Evolutionary conservation across 1,284 basidiomycete species (phyloP), one percentile per base, ranked within the genome.

Genomic region (Heterobasidion occidentale): DNA sequence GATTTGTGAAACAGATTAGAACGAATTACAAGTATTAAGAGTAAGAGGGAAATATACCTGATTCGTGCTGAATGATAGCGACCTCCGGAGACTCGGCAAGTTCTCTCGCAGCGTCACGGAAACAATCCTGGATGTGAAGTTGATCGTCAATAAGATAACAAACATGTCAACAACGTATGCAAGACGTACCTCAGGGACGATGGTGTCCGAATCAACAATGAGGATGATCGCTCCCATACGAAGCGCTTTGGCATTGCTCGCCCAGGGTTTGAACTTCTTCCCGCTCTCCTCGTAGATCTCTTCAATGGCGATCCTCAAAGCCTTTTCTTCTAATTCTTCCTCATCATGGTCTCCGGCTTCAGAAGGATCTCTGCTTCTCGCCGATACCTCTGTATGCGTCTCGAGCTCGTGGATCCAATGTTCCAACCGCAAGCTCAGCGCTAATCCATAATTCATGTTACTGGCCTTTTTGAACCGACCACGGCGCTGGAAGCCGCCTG

Each of bases 51-150:
- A 46, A 68, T 68, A 49, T 58, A 80, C 81, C 84, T 17, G 86
- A 89, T 63, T 90, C 88, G 67, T 92, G 90, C 67, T 92, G 89
- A 54, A 94, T 84, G 68, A 93, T 90, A 2, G 82, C 90, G 36
- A 93, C 80, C 52, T 93, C 88, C 3, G 88, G 89, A 60, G 79
- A 83, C 68, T 88, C 85, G 3, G 78, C 73, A 64, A 93, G 79
- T 68, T 94, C 91, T 27, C 86, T 81, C 2, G 88, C 90, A 1
- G 91, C 90, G 70, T 93, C 91, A 27, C 47, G 14, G 47, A 49
- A 49, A 27, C 47, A 49, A 27, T 49, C 47, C 47, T 49, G 9
- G 9, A 27, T 14, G 3, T n/a, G 20, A 12, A 5, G 15, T 14
- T 5, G 20, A 49, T n/a, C n/a, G 20, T 14, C 15, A n/a, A 27